Evolutionary conservation across 805 yeast species (phyloP).

Genomic region (Saccharomycopsis sp.): DNA sequence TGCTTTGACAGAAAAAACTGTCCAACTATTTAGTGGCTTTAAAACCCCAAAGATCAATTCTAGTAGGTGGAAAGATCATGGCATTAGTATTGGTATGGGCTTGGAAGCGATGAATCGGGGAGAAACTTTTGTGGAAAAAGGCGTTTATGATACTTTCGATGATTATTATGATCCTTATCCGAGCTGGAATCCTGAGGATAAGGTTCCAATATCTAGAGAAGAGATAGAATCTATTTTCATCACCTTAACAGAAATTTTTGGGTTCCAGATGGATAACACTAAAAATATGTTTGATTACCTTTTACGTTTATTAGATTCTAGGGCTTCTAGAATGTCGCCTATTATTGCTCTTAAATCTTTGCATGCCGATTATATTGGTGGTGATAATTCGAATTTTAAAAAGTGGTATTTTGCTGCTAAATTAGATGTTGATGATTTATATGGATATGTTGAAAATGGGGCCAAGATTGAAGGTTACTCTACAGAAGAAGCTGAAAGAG

Average conservation of each 20-base stretch:
- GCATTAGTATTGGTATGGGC: slow-evolving; percentile 25
- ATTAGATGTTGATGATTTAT: slow-evolving; percentile 45
- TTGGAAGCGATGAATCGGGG: slow-evolving; percentile 25
- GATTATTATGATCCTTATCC: slow-evolving; percentile 41
- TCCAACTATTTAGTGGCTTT: slow-evolving; percentile 89
- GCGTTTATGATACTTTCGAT: slow-evolving; percentile 33
- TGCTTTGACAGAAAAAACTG: slow-evolving; percentile 24
- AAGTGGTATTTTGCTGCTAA: slow-evolving; percentile 75
- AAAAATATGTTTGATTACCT: slow-evolving; percentile 59
- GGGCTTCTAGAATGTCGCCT: slow-evolving; percentile 57
- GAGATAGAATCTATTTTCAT: slow-evolving; percentile 49
- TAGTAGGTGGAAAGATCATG: slow-evolving; percentile 47
- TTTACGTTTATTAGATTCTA: slow-evolving; percentile 51
- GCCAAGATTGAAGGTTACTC: too few species aligned
- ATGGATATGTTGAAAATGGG: slow-evolving; percentile 13
- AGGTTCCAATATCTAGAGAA: slow-evolving; percentile 35
- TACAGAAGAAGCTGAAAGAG: slow-evolving; percentile 34
- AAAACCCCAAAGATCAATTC: slow-evolving; percentile 88
- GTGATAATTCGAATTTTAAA: slow-evolving; percentile 52
- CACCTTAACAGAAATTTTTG: slow-evolving; percentile 44
- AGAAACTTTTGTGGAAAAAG: slow-evolving; percentile 30
- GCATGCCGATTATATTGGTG: slow-evolving; percentile 72
- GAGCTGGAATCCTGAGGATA: slow-evolving; percentile 32
- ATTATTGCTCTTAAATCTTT: slow-evolving; percentile 43
- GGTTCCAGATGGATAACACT: slow-evolving; percentile 59